Evolutionary conservation across 345 rosid species (phyloP), one percentile per base, ranked within the genome.

Genomic region (Camelina neglecta): DNA sequence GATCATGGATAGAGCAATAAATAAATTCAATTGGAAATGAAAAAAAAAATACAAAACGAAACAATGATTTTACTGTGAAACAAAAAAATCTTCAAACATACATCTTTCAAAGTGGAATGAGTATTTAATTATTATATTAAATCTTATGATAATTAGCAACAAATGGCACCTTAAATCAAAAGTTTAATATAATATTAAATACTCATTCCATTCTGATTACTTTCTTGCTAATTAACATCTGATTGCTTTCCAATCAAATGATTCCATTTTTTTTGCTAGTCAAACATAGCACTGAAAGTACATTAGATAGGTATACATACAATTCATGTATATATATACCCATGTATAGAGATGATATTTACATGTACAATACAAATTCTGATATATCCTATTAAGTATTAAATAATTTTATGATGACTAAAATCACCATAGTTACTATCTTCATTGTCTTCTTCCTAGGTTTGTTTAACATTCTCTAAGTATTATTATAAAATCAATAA

Each of bases 361-460:
- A 49, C 31, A 39, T 44, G 16, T 4, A 11, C 16, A 44, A 12
- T 12, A 44, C 49, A 13, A 13, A 44, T 26, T 26, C 31, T 26
- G 31, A 26, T 26, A 26, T 13, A 44, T 53, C 55, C 24, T n/a
- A n/a, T n/a, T n/a, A n/a, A n/a, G n/a, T 13, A 42, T 31, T 18
- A 10, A 18, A 44, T 35, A 31, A 57, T 35, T 44, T 44, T 51
- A 8, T 63, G 23, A 76, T 76, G 80, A 24, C 42, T 35, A 76
- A 63, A 62, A 11, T 31, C 58, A 12, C 13, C 2, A 13, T 8
- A 38, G 13, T 71, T 71, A 60, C 48, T 0, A 20, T 77, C 80
- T 49, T 65, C 41, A 29, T 57, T 7, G 31, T 77, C 31, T 36
- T 65, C 16, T 10, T 71, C 35, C n/a, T 65, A 71, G 72, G 80